Conservation (phyloP, 768 basidiomycete species). For the Crassisporium funariophilum region DNA sequence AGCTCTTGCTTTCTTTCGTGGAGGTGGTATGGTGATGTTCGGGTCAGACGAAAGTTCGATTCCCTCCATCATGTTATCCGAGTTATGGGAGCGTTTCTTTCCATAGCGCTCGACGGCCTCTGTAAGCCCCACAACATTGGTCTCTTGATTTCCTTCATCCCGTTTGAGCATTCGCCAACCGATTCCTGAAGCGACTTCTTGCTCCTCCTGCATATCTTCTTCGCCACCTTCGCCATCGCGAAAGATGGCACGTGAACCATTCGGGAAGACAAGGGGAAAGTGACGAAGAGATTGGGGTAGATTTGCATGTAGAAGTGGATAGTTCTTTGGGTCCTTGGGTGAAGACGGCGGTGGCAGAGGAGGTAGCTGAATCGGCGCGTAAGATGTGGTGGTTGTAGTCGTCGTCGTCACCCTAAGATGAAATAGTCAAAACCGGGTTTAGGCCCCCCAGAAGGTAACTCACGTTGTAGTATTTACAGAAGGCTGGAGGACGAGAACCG, state of each 20-base stretch:
- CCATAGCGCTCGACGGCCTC: conserved; percentile 88
- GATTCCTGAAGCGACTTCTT: conserved; percentile 60
- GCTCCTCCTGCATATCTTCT: conserved; percentile 71
- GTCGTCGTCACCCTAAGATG: conserved; percentile 77
- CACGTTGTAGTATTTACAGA: conserved; percentile 87
- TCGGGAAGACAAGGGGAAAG: conserved; percentile 81
- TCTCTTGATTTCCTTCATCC: conserved; percentile 55
- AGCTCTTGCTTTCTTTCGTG: conserved; percentile 77
- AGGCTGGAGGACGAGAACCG: conserved; percentile 72
- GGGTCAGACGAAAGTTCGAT: conserved; percentile 44
- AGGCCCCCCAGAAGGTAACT: conserved; percentile 25
- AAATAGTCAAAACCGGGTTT: conserved; percentile 23
- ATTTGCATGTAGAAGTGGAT: conserved; percentile 74
- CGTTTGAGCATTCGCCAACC: conserved; percentile 79
- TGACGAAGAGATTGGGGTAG: conserved; percentile 73
- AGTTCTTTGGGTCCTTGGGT: conserved; percentile 78
- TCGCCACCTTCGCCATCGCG: conserved; percentile 67
- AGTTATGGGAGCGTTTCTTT: conserved; percentile 77
- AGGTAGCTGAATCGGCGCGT: conserved; percentile 85
- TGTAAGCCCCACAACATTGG: conserved; percentile 60
- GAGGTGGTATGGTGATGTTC: conserved; percentile 53
- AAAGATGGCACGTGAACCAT: conserved; percentile 79
- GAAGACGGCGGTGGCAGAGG: conserved; percentile 68
- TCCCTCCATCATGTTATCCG: conserved; percentile 54
- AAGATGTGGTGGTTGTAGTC: conserved; percentile 88